Conservation (phyloP, 2,329 filamentous ascomycete species). For the Endoconidiophora laricicola region DNA sequence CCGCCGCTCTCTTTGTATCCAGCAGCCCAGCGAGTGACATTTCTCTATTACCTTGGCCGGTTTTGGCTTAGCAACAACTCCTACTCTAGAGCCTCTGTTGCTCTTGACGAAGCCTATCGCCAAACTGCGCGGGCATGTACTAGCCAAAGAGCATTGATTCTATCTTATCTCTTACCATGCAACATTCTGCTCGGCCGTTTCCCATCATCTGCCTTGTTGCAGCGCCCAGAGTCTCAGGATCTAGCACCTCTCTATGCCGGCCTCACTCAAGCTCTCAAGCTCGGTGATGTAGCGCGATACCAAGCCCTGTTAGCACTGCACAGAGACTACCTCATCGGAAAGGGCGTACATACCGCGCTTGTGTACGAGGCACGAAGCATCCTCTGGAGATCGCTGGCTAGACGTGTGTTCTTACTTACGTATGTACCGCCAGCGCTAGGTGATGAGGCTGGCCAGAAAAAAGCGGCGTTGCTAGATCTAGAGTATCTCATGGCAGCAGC, state of each 20-base stretch:
- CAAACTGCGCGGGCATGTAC: conserved; percentile 46
- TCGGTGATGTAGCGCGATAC: conserved; percentile 60
- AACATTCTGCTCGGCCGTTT: conserved; percentile 78
- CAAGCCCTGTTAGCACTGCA: conserved; percentile 48
- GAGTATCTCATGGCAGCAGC: conserved; percentile 49
- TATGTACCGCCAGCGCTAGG: conserved; percentile 48
- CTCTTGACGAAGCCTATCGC: conserved; percentile 63
- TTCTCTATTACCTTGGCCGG: conserved; percentile 83
- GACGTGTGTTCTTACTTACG: conserved; percentile 61
- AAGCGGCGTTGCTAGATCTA: conserved; percentile 60
- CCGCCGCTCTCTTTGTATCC: conserved; percentile 71
- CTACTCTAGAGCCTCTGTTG: conserved; percentile 59
- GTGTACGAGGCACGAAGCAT: conserved; percentile 63
- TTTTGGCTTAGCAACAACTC: conserved; percentile 78
- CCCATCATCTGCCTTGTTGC: conserved; percentile 49
- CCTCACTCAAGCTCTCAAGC: conserved; percentile 53
- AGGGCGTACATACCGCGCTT: conserved; percentile 59
- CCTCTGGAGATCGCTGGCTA: conserved; percentile 68
- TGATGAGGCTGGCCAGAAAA: conserved; percentile 34
- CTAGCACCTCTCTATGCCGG: conserved; percentile 54
- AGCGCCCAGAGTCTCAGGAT: conserved; percentile 49
- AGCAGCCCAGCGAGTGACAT: conserved; percentile 74
- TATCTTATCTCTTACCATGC: conserved; percentile 66
- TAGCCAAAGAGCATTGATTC: conserved; percentile 60
- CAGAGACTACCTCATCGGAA: conserved; percentile 57